A percentile compares a stretch with the other conserved stretches of the same genome.
Conservation (phyloP, 768 basidiomycete species). For the Xerocomus potaroensis region DNA sequence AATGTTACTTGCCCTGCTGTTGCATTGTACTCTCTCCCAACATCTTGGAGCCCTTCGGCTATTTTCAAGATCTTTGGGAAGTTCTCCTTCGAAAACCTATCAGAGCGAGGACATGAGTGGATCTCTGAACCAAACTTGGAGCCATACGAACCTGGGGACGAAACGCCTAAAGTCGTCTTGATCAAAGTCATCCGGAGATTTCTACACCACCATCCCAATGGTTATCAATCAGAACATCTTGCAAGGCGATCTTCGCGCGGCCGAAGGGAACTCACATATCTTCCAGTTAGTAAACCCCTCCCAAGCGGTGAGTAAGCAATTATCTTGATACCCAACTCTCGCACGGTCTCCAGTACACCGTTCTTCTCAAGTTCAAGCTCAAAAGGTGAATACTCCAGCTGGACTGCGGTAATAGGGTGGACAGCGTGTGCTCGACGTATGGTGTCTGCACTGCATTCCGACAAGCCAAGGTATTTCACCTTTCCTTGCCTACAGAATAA, state of each 20-base stretch:
- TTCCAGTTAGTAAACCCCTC: conserved; percentile 47
- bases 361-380: conserved; percentile 46
- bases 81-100: no score
- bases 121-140: no score
- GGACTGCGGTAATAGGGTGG: conserved; percentile 47
- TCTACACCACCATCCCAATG: conserved; percentile 13
- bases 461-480: conserved; percentile 47
- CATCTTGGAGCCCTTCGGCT: conserved; percentile 29
- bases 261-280: conserved; percentile 37
- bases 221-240: no score
- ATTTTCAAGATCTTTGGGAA: conserved; percentile 42
- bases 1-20: conserved; percentile 39
- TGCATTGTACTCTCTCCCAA: conserved; percentile 33
- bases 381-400: conserved; percentile 51
- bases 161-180: conserved; percentile 21
- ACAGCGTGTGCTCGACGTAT: no score
- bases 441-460: no score
- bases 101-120: no score
- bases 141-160: conserved; percentile 20
- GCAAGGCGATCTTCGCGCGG: no score
- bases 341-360: conserved; percentile 37
- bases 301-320: conserved; percentile 53
- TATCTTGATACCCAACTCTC: conserved; percentile 47
- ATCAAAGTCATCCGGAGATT: conserved; percentile 32
- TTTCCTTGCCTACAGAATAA: conserved; percentile 32